phyloP scores from a whole-genome alignment of 2,329 filamentous ascomycete genomes.

The Microdochium bolleyi region DNA sequence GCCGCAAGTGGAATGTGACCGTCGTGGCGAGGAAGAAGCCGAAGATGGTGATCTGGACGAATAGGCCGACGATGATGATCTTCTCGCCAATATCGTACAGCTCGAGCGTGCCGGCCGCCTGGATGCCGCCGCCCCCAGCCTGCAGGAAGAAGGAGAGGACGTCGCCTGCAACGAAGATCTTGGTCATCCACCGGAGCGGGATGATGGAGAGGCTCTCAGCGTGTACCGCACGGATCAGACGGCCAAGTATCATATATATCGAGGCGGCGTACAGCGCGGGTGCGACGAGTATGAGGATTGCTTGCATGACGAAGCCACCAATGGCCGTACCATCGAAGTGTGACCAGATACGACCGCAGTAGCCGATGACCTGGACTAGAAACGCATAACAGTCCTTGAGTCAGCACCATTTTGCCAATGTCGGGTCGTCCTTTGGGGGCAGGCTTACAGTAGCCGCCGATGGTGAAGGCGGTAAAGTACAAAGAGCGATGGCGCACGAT shows the following conservation, averaged over 20 bases:
- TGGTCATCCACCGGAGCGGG: conserved; percentile 26
- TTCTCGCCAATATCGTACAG: conserved; percentile 24
- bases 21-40: conserved; percentile 37
- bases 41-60: conserved; percentile 42
- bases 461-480: conserved; percentile 10
- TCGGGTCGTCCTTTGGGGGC: neutral
- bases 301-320: conserved; percentile 13
- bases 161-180: conserved; percentile 37
- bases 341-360: conserved; percentile 12
- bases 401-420: neutral
- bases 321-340: conserved; percentile 4
- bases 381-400: neutral
- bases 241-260: conserved; percentile 28
- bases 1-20: conserved; percentile 27
- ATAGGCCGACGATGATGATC: conserved; percentile 38
- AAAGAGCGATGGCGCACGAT: neutral
- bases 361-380: conserved; percentile 12
- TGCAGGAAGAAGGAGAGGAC: conserved; percentile 34
- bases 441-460: conserved; percentile 7
- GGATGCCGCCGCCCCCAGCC: conserved; percentile 22
- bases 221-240: conserved; percentile 17
- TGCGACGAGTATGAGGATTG: conserved; percentile 12
- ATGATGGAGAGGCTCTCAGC: conserved; percentile 5
- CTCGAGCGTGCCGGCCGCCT: conserved; percentile 15
- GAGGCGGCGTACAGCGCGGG: conserved; percentile 20